Conservation (phyloP, 2,329 filamentous ascomycete genomes). For the Alternaria triticimaculans region DNA sequence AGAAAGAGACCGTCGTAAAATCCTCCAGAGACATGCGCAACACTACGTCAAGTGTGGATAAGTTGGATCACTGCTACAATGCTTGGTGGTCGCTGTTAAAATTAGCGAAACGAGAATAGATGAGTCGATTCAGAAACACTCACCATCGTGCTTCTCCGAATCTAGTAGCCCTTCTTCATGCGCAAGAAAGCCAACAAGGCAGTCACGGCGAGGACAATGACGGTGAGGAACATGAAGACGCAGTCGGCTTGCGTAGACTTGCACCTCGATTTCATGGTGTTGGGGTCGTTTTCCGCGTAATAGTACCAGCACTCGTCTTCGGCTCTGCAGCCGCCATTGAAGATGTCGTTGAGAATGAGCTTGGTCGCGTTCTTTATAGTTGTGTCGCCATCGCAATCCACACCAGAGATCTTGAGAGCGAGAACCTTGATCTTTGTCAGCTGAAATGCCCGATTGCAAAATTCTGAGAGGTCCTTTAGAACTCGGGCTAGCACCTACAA, state of each 20-base stretch:
- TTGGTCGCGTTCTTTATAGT: not conserved
- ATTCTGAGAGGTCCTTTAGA: not conserved
- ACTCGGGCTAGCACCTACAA: not conserved
- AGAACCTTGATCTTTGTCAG: constrained; percentile 20
- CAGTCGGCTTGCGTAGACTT: constrained; percentile 29
- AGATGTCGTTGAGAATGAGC: constrained; percentile 15
- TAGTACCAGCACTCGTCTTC: not conserved
- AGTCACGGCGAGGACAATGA: constrained; percentile 18
- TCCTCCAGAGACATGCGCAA: not conserved
- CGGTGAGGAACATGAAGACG: constrained; percentile 36
- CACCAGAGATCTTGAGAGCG: constrained; percentile 25
- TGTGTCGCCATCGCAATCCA: constrained; percentile 9
- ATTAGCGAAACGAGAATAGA: not conserved
- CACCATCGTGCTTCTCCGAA: not conserved
- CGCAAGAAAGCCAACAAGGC: constrained; percentile 16
- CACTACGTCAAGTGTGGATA: not conserved
- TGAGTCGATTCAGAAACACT: not conserved
- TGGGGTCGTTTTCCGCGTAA: not conserved
- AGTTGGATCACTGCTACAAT: not conserved
- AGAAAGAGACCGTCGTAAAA: not conserved
- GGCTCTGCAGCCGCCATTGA: constrained; percentile 26
- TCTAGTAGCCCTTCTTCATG: constrained; percentile 19
- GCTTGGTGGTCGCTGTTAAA: not conserved
- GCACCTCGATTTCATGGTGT: constrained; percentile 17
- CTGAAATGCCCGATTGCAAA: not conserved